phyloP scores from a whole-genome alignment of 805 yeast species.

The Candida xiaguanensis region DNA sequence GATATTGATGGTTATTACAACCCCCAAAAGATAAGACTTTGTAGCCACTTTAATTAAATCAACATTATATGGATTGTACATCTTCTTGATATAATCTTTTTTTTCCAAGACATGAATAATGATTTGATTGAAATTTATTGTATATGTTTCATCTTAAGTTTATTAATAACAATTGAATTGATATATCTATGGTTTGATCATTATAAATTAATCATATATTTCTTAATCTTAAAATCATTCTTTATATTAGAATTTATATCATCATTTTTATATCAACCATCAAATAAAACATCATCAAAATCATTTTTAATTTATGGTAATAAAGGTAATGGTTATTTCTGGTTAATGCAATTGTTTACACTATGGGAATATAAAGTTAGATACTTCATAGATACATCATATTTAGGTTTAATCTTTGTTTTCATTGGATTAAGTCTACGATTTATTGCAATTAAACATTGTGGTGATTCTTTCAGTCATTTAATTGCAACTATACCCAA shows the following conservation, averaged over 20 bases:
- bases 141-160: conserved; percentile 18
- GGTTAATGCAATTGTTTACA: conserved; percentile 24
- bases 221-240: conserved; percentile 17
- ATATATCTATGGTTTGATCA: background rate
- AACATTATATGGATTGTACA: conserved; percentile 25
- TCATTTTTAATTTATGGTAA: conserved; percentile 36
- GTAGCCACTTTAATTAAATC: conserved; percentile 26
- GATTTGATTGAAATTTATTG: conserved; percentile 17
- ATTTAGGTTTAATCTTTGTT: conserved; percentile 16
- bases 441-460: conserved; percentile 26
- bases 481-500: conserved; percentile 19
- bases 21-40: conserved; percentile 33
- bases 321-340: conserved; percentile 27
- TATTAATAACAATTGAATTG: conserved; percentile 1
- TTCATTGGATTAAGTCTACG: conserved; percentile 24
- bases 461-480: conserved; percentile 36
- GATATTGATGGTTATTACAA: conserved; percentile 16
- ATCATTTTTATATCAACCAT: conserved; percentile 23
- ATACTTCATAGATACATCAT: background rate
- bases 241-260: conserved; percentile 26
- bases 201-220: conserved; percentile 12
- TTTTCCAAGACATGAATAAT: conserved; percentile 10
- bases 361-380: conserved; percentile 18
- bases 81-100: background rate
- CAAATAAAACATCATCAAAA: conserved; percentile 18